phyloP scores from a whole-genome alignment of 2,329 filamentous ascomycete genomes.

The Parastagonospora avenae region DNA sequence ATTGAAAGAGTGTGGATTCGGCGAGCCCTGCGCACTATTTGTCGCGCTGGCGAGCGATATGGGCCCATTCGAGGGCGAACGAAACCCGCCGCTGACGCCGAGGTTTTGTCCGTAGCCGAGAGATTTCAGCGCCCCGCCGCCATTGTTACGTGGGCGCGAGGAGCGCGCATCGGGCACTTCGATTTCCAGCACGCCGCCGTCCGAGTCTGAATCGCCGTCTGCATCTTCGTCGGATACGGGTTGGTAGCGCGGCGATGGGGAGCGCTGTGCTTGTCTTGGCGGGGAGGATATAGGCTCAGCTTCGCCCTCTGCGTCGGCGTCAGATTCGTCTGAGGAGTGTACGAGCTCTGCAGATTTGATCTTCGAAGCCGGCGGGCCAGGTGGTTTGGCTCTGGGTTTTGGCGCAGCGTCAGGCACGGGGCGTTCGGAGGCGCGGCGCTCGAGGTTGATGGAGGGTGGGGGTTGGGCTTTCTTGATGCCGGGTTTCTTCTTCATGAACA shows the following conservation, averaged over 20 bases:
- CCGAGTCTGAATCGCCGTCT: conserved; percentile 32
- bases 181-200: conserved; percentile 38
- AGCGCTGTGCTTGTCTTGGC: conserved; percentile 12
- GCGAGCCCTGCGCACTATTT: conserved; percentile 40
- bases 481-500: conserved; percentile 7
- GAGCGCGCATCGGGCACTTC: conserved; percentile 37
- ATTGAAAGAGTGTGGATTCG: conserved; percentile 24
- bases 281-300: conserved; percentile 16
- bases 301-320: conserved; percentile 25
- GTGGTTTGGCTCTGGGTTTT: conserved; percentile 23
- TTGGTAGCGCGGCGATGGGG: conserved; percentile 19
- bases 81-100: conserved; percentile 25
- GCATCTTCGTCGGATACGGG: conserved; percentile 17
- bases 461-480: conserved; percentile 28
- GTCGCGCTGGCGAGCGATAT: conserved; percentile 52
- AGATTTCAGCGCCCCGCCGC: conserved; percentile 22
- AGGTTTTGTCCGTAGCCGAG: conserved; percentile 35
- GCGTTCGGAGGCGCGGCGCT: conserved; percentile 40
- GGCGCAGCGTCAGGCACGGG: conserved; percentile 9
- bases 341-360: conserved; percentile 42
- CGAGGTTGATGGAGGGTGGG: conserved; percentile 41
- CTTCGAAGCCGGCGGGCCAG: conserved; percentile 30
- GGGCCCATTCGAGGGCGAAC: conserved; percentile 45
- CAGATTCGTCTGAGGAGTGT: conserved; percentile 37
- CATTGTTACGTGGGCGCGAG: conserved; percentile 16